These are phyloP conservation scores for Entomortierella chlamydospora DNA, from an alignment of 192 early-diverging fungal genomes.

Conservation along the genomic window DNA sequence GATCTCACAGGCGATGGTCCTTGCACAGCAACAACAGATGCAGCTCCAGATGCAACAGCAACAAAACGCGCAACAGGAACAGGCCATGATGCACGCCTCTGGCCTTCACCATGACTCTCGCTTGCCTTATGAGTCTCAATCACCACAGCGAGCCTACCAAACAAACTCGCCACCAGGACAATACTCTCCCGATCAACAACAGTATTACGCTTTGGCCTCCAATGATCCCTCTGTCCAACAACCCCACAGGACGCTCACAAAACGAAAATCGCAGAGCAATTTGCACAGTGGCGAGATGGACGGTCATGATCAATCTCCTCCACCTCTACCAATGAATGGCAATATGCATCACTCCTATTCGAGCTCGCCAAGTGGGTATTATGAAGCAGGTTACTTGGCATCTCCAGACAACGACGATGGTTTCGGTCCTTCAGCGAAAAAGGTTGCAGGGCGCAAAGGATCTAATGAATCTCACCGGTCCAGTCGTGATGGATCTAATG, in stretches of 20 bases:
- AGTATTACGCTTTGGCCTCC: not conserved
- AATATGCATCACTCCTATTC: slow-evolving; percentile 16
- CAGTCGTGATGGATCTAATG: slow-evolving; percentile 20
- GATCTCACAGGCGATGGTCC: slow-evolving; percentile 47
- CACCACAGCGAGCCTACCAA: slow-evolving; percentile 4
- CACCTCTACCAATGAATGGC: slow-evolving; percentile 14
- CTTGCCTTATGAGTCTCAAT: not conserved
- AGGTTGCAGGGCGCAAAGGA: slow-evolving; percentile 29
- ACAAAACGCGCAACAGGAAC: slow-evolving; percentile 19
- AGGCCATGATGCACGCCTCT: slow-evolving; percentile 10
- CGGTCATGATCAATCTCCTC: slow-evolving; percentile 14
- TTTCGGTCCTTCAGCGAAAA: slow-evolving; percentile 20
- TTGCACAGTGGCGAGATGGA: slow-evolving; percentile 1
- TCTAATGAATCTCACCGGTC: slow-evolving; percentile 24
- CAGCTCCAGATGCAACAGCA: slow-evolving; percentile 28
- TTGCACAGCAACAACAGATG: slow-evolving; percentile 26
- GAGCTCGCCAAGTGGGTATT: slow-evolving; percentile 14
- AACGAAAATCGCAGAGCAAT: slow-evolving; percentile 26
- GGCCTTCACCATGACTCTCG: slow-evolving; percentile 9
- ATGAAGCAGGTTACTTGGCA: slow-evolving; percentile 8
- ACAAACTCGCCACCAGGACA: slow-evolving; percentile 18
- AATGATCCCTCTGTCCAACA: not conserved
- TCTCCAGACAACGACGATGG: slow-evolving; percentile 3
- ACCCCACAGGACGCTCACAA: slow-evolving; percentile 7
- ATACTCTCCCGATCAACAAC: slow-evolving; percentile 17